Evolutionary conservation across 495 filamentous ascomycete genomes (phyloP).

Genomic region (Clohesyomyces aquaticus): DNA sequence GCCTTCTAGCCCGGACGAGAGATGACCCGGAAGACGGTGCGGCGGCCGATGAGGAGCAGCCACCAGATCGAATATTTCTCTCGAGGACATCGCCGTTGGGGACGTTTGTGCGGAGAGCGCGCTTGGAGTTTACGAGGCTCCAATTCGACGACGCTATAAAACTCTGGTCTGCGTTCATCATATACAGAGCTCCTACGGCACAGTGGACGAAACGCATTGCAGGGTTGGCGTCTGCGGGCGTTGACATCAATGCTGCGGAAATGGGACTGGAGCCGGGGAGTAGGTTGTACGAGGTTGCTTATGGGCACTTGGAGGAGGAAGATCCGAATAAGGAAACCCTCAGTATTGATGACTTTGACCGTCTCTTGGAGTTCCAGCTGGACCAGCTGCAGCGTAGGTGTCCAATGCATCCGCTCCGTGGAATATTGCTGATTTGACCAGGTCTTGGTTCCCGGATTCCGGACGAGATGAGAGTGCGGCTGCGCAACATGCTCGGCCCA

Average conservation of each 20-base stretch:
- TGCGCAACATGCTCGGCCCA: slow-evolving; percentile 67
- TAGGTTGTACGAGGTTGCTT: slow-evolving; percentile 51
- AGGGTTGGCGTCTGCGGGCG: slow-evolving; percentile 61
- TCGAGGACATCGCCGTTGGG: slow-evolving; percentile 79
- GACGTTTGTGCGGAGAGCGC: slow-evolving; percentile 74
- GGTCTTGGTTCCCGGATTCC: slow-evolving; percentile 72
- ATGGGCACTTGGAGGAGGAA: slow-evolving; percentile 60
- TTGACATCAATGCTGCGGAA: slow-evolving; percentile 66
- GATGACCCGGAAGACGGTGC: slow-evolving; percentile 6
- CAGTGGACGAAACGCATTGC: slow-evolving; percentile 73
- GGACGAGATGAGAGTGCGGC: slow-evolving; percentile 64
- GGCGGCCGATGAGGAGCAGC: not conserved
- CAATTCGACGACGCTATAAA: slow-evolving; percentile 75
- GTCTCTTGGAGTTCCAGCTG: slow-evolving; percentile 83
- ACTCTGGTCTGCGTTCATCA: slow-evolving; percentile 79
- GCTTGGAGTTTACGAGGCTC: slow-evolving; percentile 77
- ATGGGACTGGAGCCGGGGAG: slow-evolving; percentile 42
- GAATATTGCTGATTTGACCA: slow-evolving; percentile 37
- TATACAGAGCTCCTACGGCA: slow-evolving; percentile 76
- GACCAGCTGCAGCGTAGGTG: slow-evolving; percentile 77
- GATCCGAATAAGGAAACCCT: slow-evolving; percentile 47
- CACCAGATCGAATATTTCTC: slow-evolving; percentile 24
- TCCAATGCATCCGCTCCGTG: not conserved
- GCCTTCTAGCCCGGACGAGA: slow-evolving; percentile 11
- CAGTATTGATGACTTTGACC: slow-evolving; percentile 83